phyloP scores from a whole-genome alignment of 495 filamentous ascomycete species.

The Xylaria telfairii region DNA sequence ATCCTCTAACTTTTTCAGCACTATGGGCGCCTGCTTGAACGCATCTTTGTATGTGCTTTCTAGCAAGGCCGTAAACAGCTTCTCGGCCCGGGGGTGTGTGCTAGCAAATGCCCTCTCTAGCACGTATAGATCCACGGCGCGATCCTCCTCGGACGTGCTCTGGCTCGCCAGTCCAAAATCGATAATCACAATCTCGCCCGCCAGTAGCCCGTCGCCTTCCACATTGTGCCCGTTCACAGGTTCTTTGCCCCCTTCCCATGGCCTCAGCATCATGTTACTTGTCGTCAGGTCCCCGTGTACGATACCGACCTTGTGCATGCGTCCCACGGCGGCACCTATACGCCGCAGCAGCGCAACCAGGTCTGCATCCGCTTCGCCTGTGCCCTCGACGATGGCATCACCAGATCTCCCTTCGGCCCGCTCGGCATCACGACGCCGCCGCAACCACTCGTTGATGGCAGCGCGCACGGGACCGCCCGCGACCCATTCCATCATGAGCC shows the following conservation, averaged over 20 bases:
- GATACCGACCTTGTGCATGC: slow-evolving; percentile 79
- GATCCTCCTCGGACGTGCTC: slow-evolving; percentile 85
- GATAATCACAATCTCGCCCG: slow-evolving; percentile 86
- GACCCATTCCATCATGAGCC: slow-evolving; percentile 92
- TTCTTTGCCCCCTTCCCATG: slow-evolving; percentile 34
- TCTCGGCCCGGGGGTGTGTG: slow-evolving; percentile 88
- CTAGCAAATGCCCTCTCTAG: slow-evolving; percentile 95
- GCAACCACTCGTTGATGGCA: slow-evolving; percentile 69
- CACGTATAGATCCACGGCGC: slow-evolving; percentile 96
- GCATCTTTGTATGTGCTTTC: slow-evolving; percentile 55
- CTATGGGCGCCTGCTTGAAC: slow-evolving; percentile 57
- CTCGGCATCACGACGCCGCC: slow-evolving; percentile 37
- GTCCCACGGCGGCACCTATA: slow-evolving; percentile 78
- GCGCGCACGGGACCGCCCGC: slow-evolving; percentile 72
- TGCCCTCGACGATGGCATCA: slow-evolving; percentile 45
- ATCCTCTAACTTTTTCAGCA: slow-evolving; percentile 80
- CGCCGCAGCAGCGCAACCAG: slow-evolving; percentile 66
- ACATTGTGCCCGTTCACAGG: slow-evolving; percentile 28
- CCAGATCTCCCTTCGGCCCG: slow-evolving; percentile 46
- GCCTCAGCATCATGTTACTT: slow-evolving; percentile 90
- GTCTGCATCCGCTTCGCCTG: slow-evolving; percentile 45
- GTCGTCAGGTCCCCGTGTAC: slow-evolving; percentile 97
- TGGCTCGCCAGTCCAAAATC: slow-evolving; percentile 93
- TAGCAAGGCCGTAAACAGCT: slow-evolving; percentile 68
- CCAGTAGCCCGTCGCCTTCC: slow-evolving; percentile 42